Conservation (phyloP, 2,329 filamentous ascomycete genomes). For the Paecilomyces sp. region DNA sequence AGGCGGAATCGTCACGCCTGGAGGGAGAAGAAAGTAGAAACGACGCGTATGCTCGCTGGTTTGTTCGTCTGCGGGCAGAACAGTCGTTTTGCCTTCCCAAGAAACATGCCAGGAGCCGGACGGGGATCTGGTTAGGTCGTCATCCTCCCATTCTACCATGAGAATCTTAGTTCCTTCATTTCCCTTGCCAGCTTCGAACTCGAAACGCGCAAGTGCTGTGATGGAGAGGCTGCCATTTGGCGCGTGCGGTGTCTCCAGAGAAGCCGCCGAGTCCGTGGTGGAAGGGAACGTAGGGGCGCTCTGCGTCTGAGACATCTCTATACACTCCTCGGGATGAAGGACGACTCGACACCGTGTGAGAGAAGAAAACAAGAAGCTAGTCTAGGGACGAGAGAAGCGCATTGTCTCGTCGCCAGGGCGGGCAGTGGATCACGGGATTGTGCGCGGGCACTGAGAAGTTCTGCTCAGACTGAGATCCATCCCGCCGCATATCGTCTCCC, state of each 20-base stretch:
- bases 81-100: slow-evolving; percentile 73
- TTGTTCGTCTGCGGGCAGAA: slow-evolving; percentile 59
- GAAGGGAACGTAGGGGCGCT: slow-evolving; percentile 15
- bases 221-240: slow-evolving; percentile 27
- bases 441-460: neutral
- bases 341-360: neutral
- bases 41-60: slow-evolving; percentile 50
- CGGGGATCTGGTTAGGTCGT: slow-evolving; percentile 41
- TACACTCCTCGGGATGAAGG: neutral
- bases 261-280: slow-evolving; percentile 22
- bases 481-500: neutral
- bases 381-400: neutral
- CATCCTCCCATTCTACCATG: slow-evolving; percentile 85
- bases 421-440: neutral
- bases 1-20: slow-evolving; percentile 63
- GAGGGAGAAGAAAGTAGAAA: slow-evolving; percentile 74
- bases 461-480: neutral
- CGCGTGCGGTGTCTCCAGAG: slow-evolving; percentile 23
- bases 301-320: neutral
- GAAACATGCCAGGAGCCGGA: slow-evolving; percentile 65
- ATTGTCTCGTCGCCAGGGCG: neutral
- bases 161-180: slow-evolving; percentile 85
- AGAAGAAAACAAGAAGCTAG: neutral
- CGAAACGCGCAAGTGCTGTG: slow-evolving; percentile 72
- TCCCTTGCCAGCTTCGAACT: slow-evolving; percentile 70